Conservation (phyloP, 2,329 filamentous ascomycete genomes). For the Colletotrichum somersetense region DNA sequence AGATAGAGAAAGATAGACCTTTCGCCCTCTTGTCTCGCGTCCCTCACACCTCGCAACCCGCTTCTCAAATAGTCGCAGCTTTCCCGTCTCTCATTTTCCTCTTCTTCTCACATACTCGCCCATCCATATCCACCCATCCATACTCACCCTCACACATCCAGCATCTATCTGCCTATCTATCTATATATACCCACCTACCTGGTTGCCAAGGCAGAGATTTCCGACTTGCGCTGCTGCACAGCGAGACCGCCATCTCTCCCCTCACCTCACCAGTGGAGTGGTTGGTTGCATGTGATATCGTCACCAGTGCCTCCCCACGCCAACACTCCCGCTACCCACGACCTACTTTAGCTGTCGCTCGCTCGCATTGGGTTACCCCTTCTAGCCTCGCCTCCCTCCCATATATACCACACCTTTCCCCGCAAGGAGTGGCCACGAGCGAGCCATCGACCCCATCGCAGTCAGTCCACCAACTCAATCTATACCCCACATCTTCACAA, state of each 20-base stretch:
- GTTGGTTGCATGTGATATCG: slow-evolving; percentile 38
- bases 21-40: slow-evolving; percentile 6
- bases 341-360: slow-evolving; percentile 5
- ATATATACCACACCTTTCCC: slow-evolving; percentile 20
- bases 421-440: slow-evolving; percentile 9
- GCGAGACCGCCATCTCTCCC: slow-evolving; percentile 24
- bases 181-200: background rate
- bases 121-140: background rate
- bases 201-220: slow-evolving; percentile 38
- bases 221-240: slow-evolving; percentile 14
- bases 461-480: background rate
- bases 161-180: background rate
- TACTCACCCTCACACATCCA: background rate
- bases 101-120: too few species aligned
- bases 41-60: too few species aligned
- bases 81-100: background rate
- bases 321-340: slow-evolving; percentile 28
- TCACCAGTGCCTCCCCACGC: slow-evolving; percentile 20
- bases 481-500: slow-evolving; percentile 27
- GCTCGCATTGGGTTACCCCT: slow-evolving; percentile 16
- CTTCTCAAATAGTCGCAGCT: slow-evolving; percentile 24
- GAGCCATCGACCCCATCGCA: background rate
- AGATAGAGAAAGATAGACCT: slow-evolving; percentile 7
- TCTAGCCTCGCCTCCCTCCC: slow-evolving; percentile 9
- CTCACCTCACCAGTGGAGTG: slow-evolving; percentile 5